Evolutionary conservation across 2,329 filamentous ascomycete genomes (phyloP).

Genomic region (Talaromyces atroroseus): DNA sequence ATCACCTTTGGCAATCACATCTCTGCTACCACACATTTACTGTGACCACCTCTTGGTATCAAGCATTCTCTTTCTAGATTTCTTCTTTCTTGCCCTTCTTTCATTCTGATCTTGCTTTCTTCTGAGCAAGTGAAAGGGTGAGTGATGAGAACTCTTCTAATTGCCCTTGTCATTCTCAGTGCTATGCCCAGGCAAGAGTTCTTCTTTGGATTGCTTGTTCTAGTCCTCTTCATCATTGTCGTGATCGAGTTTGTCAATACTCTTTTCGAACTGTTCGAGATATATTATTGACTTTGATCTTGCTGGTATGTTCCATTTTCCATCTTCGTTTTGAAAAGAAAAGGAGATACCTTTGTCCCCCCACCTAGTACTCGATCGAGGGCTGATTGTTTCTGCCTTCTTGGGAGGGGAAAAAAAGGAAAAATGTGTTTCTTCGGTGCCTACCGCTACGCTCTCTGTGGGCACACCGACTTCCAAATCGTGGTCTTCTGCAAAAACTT

Average conservation of each 20-base stretch:
- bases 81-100: background rate
- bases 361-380: background rate
- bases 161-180: background rate
- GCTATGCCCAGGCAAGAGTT: background rate
- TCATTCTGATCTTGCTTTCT: background rate
- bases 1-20: background rate
- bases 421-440: conserved; percentile 8
- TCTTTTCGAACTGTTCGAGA: background rate
- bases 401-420: background rate
- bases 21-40: background rate
- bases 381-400: background rate
- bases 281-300: background rate
- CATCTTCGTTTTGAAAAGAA: background rate
- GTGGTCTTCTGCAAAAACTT: background rate
- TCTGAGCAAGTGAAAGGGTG: background rate
- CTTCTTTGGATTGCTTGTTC: conserved; percentile 2
- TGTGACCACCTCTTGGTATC: background rate
- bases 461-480: conserved; percentile 1
- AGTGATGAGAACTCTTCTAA: background rate
- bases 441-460: background rate
- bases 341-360: background rate
- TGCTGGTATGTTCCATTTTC: background rate
- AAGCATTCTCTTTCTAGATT: background rate
- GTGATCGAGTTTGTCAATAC: background rate
- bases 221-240: background rate